Evolutionary conservation across 345 rosid species (phyloP), one percentile per base, ranked within the genome.

Genomic region (Brassica nigra): DNA sequence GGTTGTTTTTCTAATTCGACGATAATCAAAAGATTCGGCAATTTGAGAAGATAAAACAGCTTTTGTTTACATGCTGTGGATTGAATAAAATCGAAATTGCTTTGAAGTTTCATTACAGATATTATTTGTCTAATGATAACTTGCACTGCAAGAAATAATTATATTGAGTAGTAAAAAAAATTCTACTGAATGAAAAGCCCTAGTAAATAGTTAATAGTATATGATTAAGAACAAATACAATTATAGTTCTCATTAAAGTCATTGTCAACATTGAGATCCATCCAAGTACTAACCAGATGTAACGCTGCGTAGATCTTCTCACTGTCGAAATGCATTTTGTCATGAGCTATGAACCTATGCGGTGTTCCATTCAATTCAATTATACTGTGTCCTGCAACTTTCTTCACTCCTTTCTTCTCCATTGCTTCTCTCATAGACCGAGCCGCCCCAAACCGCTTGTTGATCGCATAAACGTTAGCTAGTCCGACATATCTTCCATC

Each of bases 401-500:
- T 94, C 88, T 88, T 94, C 80, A 89, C 82, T 9, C 97, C 98
- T 82, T 88, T 91, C 67, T 73, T 85, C 82, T 91, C 97, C 99
- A 92, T 95, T 52, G 84, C 87, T 78, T 85, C 83, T 64, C 97
- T 88, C 79, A 47, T 89, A 77, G 63, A 81, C 77, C 86, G 86
- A 8, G 93, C 93, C 20, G 92, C 91, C 0, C 83, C 90, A 92
- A 89, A 91, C 58, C 84, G 86, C 75, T 84, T 83, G 63, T 66
- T 80, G 65, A 76, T 68, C 0, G 95, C 92, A 70, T 90, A 95
- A 68, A 82, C 89, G 7, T 92, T 90, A 1, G 98, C 86, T 33
- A 94, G 74, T 0, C 92, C 97, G 0, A 88, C 42, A 28, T 95
- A 92, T 74, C 97, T 84, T 8, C 94, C 98, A 52, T 89, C 95